Conservation (phyloP, 2,329 filamentous ascomycete genomes). For the Erysiphe pisi region DNA sequence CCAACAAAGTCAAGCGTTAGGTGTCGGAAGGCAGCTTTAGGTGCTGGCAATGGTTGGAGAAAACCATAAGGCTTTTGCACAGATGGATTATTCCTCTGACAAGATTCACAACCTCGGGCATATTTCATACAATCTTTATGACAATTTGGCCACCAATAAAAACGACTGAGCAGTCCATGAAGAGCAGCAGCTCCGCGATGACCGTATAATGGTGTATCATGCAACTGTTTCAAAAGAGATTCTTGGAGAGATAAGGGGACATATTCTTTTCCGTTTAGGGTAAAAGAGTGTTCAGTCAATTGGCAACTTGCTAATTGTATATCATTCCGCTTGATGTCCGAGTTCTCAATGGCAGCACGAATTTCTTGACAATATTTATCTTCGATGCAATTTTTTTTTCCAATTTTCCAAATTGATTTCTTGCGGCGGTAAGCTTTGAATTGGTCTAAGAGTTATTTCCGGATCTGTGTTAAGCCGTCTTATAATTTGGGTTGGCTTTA, state of each 20-base stretch:
- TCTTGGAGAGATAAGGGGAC: not conserved
- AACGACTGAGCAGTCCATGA: not conserved
- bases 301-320: not conserved
- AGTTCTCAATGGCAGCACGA: not conserved
- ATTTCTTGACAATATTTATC: not conserved
- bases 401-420: constrained; percentile 4
- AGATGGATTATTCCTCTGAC: not conserved
- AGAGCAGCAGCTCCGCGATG: constrained; percentile 10
- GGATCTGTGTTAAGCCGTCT: not conserved
- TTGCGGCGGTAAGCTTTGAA: not conserved
- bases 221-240: not conserved
- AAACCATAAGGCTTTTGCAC: constrained; percentile 2
- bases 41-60: constrained; percentile 4
- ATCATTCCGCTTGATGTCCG: not conserved
- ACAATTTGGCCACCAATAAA: constrained; percentile 2
- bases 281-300: not conserved
- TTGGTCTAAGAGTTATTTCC: not conserved
- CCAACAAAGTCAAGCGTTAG: constrained; percentile 13
- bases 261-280: not conserved
- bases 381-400: not conserved
- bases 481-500: not conserved
- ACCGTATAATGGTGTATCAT: not conserved
- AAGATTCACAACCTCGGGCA: not conserved
- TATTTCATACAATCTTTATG: constrained; percentile 15
- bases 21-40: not conserved